Base-by-base conservation (phyloP, 202 grass and related monocot species). In the Hordeum pubiflorum region DNA sequence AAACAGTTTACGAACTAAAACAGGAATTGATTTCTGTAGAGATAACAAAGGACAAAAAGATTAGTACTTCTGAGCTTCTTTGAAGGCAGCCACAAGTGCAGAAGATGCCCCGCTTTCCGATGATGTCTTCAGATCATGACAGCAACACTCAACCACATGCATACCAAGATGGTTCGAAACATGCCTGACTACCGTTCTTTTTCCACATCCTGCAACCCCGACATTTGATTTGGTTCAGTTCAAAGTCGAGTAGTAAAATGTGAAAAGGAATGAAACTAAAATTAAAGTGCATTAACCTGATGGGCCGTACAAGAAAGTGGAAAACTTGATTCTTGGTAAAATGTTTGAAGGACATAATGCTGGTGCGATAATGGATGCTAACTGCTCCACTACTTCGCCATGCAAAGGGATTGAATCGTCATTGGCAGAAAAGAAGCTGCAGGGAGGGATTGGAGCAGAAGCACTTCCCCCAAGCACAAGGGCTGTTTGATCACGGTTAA, bases 71-170 rank as follows among this genome's bases (percentile, higher is more conserved):
- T 88, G 69, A 88, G 90, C 82, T 75, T 87, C 84, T 91, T 98
- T 98, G 64, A 98, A 98, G 63, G 86, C 86, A 86, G 81, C 86
- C 43, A 76, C 65, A 68, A 98, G 90, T 64, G 92, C 90, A 88
- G 75, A 77, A 85, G 95, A 87, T 50, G 85, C 74, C 26, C 90
- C 91, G 75, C 73, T 91, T 80, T 95, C 92, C 57, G 90, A 93
- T 12, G 95, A 93, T 2, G 74, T 79, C 75, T 91, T 79, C 64
- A 98, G 77, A 85, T 98, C 95, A 54, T 93, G 86, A 90, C 88
- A 98, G 70, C 80, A 90, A 87, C 86, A 98, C 82, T 98, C 95
- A 3, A 98, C 88, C 27, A 98, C 82, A 86, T 98, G 95, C 38
- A 98, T 67, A 68, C 95, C 95, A 57, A 91, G 83, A 84, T 89